phyloP scores from a whole-genome alignment of 176 grass and related monocot genomes.

The Musa itinerans region DNA sequence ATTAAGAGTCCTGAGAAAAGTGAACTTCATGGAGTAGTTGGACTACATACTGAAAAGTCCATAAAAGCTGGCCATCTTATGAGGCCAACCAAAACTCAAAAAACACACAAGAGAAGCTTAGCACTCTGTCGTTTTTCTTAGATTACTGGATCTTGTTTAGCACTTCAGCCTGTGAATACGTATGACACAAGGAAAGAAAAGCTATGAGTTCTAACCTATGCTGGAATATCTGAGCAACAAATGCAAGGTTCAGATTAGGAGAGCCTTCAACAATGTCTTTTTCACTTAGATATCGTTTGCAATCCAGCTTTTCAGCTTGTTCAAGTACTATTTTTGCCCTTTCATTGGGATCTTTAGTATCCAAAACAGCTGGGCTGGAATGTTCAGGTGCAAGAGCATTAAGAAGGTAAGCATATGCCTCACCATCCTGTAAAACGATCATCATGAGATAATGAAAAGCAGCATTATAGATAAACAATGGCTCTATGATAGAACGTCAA shows the following conservation, averaged over 20 bases:
- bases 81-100: too few relatives aligned
- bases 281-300: conserved; percentile 88
- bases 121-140: too few relatives aligned
- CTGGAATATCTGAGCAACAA: conserved; percentile 98
- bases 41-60: too few relatives aligned
- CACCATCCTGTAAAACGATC: conserved; percentile 55
- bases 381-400: conserved; percentile 95
- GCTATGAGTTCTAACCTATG: conserved; percentile 45
- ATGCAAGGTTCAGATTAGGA: conserved; percentile 98
- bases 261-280: conserved; percentile 97
- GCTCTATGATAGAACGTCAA: neutral
- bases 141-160: too few relatives aligned
- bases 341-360: conserved; percentile 63
- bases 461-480: neutral
- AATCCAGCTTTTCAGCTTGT: conserved; percentile 92
- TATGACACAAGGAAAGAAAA: neutral
- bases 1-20: too few relatives aligned
- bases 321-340: conserved; percentile 95
- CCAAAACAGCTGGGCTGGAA: conserved; percentile 46
- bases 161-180: neutral
- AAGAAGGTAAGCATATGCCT: conserved; percentile 97
- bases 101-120: too few relatives aligned
- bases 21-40: too few relatives aligned
- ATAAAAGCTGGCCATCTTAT: too few relatives aligned
- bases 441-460: neutral